phyloP scores from a whole-genome alignment of 257 asterid species.

The Gentiana macrophylla region DNA sequence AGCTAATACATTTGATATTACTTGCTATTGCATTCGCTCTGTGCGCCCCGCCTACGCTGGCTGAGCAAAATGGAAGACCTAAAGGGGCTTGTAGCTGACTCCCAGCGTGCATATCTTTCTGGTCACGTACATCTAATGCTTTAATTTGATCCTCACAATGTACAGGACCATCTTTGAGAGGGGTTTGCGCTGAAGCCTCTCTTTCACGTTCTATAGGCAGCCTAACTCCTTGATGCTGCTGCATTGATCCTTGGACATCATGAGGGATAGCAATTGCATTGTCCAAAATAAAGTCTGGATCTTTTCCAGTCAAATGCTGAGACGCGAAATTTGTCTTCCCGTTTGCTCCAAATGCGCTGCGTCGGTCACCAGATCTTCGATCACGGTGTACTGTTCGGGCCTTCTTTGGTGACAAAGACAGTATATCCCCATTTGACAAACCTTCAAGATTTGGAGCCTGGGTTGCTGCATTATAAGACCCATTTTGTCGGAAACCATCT shows the following conservation, averaged over 20 bases:
- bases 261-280: constrained; percentile 38
- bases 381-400: constrained; percentile 48
- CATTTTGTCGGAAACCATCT: constrained; percentile 46
- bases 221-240: constrained; percentile 31
- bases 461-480: constrained; percentile 30
- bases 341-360: constrained; percentile 48
- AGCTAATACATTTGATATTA: constrained; percentile 35
- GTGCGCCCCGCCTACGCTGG: constrained; percentile 66
- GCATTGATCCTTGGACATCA: constrained; percentile 33
- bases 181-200: constrained; percentile 18
- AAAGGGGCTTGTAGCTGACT: constrained; percentile 69
- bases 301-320: constrained; percentile 28
- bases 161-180: constrained; percentile 32
- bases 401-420: constrained; percentile 58
- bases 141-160: constrained; percentile 31
- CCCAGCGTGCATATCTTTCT: constrained; percentile 35
- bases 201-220: constrained; percentile 21
- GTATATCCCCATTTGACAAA: constrained; percentile 52
- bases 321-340: constrained; percentile 34
- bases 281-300: constrained; percentile 26
- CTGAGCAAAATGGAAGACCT: constrained; percentile 64
- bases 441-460: constrained; percentile 43
- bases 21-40: constrained; percentile 31
- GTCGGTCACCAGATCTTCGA: constrained; percentile 47
- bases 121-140: constrained; percentile 25